Base-by-base conservation (phyloP, 495 filamentous ascomycete species). In the Aspergillus carlsbadensis region DNA sequence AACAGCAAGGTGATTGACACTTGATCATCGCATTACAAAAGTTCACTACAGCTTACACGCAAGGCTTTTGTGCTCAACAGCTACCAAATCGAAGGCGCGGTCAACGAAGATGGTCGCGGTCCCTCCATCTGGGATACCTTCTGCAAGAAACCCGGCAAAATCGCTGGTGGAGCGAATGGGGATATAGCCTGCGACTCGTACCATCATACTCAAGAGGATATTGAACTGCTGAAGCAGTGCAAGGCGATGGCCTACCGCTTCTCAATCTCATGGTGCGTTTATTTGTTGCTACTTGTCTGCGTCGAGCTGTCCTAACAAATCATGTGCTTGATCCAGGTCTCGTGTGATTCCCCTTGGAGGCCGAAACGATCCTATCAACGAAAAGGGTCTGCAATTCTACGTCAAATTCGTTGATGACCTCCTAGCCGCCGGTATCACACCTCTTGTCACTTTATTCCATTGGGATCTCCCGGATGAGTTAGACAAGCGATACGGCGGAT, bases 101-200 rank as follows among this genome's bases (percentile, higher is more conserved):
- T 75, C 15, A 70, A 83, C 33, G 80, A 80, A 57, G 87, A 91
- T 70, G 87, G 87, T 56, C 83, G 87, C 39, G 85, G 82, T 31
- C 82, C 85, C 39, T 87, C 86, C 33, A 90, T 91, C 69, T 91
- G 87, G 87, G 87, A 91, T 67, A 84, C 81, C 6, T 91, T 90
- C 72, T 89, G 83, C 71, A 79, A 78, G 47, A 84, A 86, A 57
- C 84, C 86, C 42, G 86, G 87, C 57, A 90, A 89, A 71, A 88
- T 90, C 45, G 87, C 87, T 37, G 85, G 86, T 56, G 85, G 82
- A 52, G 81, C 76, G 57, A 85, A 84, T 17, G 87, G 87, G 22
- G 84, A 81, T 33, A 79, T 87, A 34, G 87, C 87, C 33, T 90
- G 87, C 72, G 87, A 90, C 72, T 89, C 86, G 37, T 91, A 91